Base-by-base conservation (phyloP, 139 green algal genomes). In the Tetratostichococcus sp. region DNA sequence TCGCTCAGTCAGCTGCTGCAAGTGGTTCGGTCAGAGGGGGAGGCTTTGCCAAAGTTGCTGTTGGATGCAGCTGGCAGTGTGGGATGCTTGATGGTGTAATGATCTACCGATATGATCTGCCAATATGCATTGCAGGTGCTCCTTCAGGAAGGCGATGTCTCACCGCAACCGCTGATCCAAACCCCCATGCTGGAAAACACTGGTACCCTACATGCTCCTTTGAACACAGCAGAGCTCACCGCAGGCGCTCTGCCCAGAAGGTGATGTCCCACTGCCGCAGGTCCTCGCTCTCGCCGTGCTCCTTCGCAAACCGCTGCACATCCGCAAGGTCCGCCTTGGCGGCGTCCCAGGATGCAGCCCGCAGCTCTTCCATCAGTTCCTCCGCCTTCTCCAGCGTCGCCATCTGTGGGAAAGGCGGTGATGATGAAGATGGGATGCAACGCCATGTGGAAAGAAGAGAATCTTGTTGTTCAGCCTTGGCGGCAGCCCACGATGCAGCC, bases 321-420 rank as follows among this genome's bases (percentile, higher is more conserved):
- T 98, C 94, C 43, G 89, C 82, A 66, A 96, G 86, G 71, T 98
- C 95, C 50, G 75, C 72, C 78, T 86, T 31, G 28, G 85, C 91
- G 2, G 86, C 84, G 19, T 85, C 81, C 39, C 80, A 88, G 3
- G 86, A 91, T 0, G 89, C 89, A 21, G 22, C 74, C 1, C 94
- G 84, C 79, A 98, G 89, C 80, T 98, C 90, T 79, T 97, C 95
- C 68, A 98, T 86, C 80, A 98, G 90, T 35, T 79, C 80, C 76
- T 95, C 78, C 11, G 94, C 94, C 31, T 75, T 79, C 16, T 89
- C 80, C 42, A 96, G 77, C 0, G 78, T 90, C 39, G 93, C 92
- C 92, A 97, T 97, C 88, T 92, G 85, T 0, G 28, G 34, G 34
- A 8, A 1, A 59, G 39, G 58, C 57, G 30, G 28, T 17, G 42